Evolutionary conservation across 192 early-diverging fungal genomes (phyloP), one percentile per base, ranked within the genome.

Genomic region (Dispira simplex): DNA sequence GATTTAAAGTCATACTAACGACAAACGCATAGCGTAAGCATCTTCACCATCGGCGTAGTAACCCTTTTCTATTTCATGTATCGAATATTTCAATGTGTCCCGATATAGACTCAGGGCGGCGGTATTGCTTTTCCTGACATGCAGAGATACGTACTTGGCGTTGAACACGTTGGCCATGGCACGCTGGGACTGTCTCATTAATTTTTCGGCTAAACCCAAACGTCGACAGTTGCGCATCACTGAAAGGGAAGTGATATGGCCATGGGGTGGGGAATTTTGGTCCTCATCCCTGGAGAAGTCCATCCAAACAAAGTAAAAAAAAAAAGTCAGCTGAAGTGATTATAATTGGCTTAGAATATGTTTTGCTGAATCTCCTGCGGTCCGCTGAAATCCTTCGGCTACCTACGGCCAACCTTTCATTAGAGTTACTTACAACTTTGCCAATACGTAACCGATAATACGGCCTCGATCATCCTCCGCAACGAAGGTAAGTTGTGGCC

Each of bases 41-140:
- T 93, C 89, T 70, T 99, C 96, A 21, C 96, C 96, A 71, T 99
- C 94, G 5, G 93, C 96, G 73, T 99, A 99, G 72, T 99, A 99
- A 66, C 91, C 90, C 67, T 88, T 87, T 70, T 99, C 96, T 21
- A 92, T 83, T 28, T 92, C 88, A 62, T 89, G 79, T 16, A 94
- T 83, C 11, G 66, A 68, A 69, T 93, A 99, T 64, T 92, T 86
- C 23, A 99, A 79, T 11, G 90, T 95, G 66, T 97, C 90, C 69
- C 84, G 81, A 73, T 99, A 99, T 21, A 97, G 78, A 55, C 83
- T 79, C 56, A 95, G 79, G n/a, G 97, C 94, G 16, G 94, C 97
- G 58, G 81, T 79, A 70, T 99, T 99, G 57, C 81, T 91, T 67
- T 92, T 89, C 12, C 94, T 83, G 23, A 99, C 97, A 70, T 99